A percentile compares a stretch with the other conserved stretches of the same genome.
phyloP scores from a whole-genome alignment of 257 asterid species.

The Penstemon barbatus region DNA sequence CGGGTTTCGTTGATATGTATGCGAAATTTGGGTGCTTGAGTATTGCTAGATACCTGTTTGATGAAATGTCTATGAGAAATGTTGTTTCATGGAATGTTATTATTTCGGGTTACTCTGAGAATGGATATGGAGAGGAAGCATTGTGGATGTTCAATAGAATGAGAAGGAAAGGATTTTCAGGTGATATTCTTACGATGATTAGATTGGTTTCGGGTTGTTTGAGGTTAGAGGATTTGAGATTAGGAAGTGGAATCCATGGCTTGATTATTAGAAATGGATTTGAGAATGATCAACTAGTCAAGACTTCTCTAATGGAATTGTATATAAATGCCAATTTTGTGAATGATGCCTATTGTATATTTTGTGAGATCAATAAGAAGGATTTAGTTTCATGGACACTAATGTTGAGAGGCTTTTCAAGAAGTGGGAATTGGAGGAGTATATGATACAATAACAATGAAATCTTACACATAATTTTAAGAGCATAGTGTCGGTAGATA shows the following conservation, averaged over 20 bases:
- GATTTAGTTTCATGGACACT: constrained; percentile 61
- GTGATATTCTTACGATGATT: constrained; percentile 44
- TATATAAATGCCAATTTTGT: constrained; percentile 37
- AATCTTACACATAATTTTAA: too few relatives aligned
- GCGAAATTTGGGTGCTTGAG: constrained; percentile 43
- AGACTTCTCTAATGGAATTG: constrained; percentile 48
- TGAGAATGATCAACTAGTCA: constrained; percentile 37
- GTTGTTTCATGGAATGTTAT: constrained; percentile 59
- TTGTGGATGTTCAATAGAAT: constrained; percentile 41
- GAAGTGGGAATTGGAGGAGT: constrained; percentile 42
- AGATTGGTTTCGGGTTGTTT: constrained; percentile 38
- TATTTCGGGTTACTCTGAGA: constrained; percentile 50
- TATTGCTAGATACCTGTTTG: constrained; percentile 44
- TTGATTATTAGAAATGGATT: constrained; percentile 42
- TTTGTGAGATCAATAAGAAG: constrained; percentile 42
- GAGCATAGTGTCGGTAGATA: too few relatives aligned
- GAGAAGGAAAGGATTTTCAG: constrained; percentile 41
- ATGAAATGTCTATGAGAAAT: constrained; percentile 56
- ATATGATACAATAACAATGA: too few relatives aligned
- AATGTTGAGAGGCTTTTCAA: constrained; percentile 58
- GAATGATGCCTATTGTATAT: constrained; percentile 47
- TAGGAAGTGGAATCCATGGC: constrained; percentile 44
- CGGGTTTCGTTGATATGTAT: constrained; percentile 56
- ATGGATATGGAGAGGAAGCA: constrained; percentile 52
- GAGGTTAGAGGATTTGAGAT: constrained; percentile 28